Conservation (phyloP, 495 filamentous ascomycete genomes). For the Tetracladium marchalianum region DNA sequence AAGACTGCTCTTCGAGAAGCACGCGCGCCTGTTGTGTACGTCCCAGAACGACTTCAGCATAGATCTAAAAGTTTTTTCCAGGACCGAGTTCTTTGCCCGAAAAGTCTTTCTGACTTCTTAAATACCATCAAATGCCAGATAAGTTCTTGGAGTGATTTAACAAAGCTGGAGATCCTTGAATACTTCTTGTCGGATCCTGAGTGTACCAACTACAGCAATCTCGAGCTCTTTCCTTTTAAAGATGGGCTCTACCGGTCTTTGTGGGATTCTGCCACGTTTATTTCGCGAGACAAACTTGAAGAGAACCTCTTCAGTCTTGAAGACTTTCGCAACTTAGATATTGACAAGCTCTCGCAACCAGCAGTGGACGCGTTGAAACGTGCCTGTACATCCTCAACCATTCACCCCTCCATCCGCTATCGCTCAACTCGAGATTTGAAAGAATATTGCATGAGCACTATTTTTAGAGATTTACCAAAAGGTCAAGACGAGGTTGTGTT, state of each 20-base stretch:
- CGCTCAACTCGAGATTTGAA: slow-evolving; percentile 8
- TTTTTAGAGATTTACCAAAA: slow-evolving; percentile 10
- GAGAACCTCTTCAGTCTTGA: slow-evolving; percentile 8
- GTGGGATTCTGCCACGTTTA: not conserved
- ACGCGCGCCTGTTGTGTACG: slow-evolving; percentile 9
- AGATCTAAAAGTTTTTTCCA: slow-evolving; percentile 2
- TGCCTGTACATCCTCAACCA: slow-evolving; percentile 1
- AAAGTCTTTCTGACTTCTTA: slow-evolving; percentile 4
- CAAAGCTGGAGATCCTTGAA: slow-evolving; percentile 12
- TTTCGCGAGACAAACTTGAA: slow-evolving; percentile 6
- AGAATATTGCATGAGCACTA: slow-evolving; percentile 12
- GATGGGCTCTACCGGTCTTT: slow-evolving; percentile 13
- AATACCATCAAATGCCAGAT: not conserved
- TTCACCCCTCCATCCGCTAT: slow-evolving; percentile 11
- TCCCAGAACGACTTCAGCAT: not conserved
- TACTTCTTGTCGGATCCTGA: slow-evolving; percentile 6
- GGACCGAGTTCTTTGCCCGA: slow-evolving; percentile 1
- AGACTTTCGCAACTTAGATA: slow-evolving; percentile 3
- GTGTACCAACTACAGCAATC: slow-evolving; percentile 1
- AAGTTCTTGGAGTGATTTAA: slow-evolving; percentile 1
- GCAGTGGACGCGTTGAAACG: not conserved
- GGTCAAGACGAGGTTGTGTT: slow-evolving; percentile 6
- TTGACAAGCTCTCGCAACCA: slow-evolving; percentile 1
- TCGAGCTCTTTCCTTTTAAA: slow-evolving; percentile 15
- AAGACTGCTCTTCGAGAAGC: slow-evolving; percentile 11